Evolutionary conservation across 2,329 filamentous ascomycete genomes (phyloP), one percentile per base, ranked within the genome.

Genomic region (Cryoendolithus antarcticus): DNA sequence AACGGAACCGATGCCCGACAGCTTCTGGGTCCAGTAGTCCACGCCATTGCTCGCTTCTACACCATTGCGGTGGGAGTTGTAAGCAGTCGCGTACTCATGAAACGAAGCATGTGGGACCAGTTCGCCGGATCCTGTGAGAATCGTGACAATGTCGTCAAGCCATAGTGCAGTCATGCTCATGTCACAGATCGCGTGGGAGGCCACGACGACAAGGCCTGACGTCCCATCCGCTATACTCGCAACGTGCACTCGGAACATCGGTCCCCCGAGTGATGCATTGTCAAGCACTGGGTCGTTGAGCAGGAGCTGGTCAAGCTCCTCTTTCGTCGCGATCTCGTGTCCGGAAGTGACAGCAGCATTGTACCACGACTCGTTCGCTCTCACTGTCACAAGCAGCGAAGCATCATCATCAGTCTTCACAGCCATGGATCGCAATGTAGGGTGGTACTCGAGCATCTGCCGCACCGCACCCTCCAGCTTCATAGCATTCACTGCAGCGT

Each of bases 81-180:
- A 57, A 2, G 54, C 54, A n/a, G 49, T 51, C 3, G 53, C 52
- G 37, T 56, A 57, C 44, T 56, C 53, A 30, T 48, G 50, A 48
- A 55, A 57, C 1, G 45, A 48, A 7, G 46, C 53, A 39, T 57
- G 54, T 11, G 49, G 50, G 9, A 53, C 42, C 12, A 51, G 39
- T 9, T 43, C 45, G 28, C 47, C 48, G 29, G 54, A 48, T 7
- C 49, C 47, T 4, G 49, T 53, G 2, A 57, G 43, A 2, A 54
- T 40, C 7, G 39, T 50, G 15, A 53, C 46, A 10, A 57, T 47
- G 33, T 57, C 54, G 34, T 57, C 54, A 9, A 56, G 44, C 54
- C 54, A 57, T 3, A 56, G 45, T 42, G 56, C 56, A 32, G 54
- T 57, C 52, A 56, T 56, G 44, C 48, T 54, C 51, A 54, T 54